Evolutionary conservation across 2,329 filamentous ascomycete species (phyloP), one percentile per base, ranked within the genome.

Genomic region (Cladosporium colombiae): DNA sequence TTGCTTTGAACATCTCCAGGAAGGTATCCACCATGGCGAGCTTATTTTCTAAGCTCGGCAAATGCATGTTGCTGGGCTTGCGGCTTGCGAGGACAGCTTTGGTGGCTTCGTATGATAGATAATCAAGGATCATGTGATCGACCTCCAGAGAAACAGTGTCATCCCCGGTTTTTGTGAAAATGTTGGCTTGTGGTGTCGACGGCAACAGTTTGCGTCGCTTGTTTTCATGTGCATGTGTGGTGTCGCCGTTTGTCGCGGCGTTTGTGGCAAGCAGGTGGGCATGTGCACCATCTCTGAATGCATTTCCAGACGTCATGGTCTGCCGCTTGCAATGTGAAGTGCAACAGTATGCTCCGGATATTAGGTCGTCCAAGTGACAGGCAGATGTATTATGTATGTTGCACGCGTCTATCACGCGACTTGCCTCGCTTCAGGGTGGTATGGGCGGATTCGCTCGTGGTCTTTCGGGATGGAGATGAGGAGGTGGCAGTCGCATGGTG

Each of bases 61-160:
- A n/a, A 13, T 37, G 14, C 8, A 52, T 23, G 49, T 55, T 10
- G 8, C 27, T 31, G 23, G 67, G 57, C n/a, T 37, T 64, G 44
- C 60, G 67, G 33, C 58, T 68, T 23, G 76, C 74, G 37, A 86
- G 72, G 5, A 83, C 74, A 46, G 75, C 73, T 23, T 79, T 73
- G 50, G 80, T 81, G 8, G 82, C 78, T 55, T 81, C 78, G 75
- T 80, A 82, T 49, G 82, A 70, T 4, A 86, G 73, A 69, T 85
- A 87, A 71, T 88, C 85, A n/a, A 86, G 75, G 52, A 86, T 85
- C 73, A 85, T 81, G 40, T 81, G 71, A 68, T 88, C 82, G 16
- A 85, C 81, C 21, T 85, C 82, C 25, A 80, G 71, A 49, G 80
- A 79, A 5, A 71, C 74, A 25, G 76, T 74, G 3, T 73, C 64